Conservation (phyloP, 257 asterid species). For the Nicotiana tomentosiformis region DNA sequence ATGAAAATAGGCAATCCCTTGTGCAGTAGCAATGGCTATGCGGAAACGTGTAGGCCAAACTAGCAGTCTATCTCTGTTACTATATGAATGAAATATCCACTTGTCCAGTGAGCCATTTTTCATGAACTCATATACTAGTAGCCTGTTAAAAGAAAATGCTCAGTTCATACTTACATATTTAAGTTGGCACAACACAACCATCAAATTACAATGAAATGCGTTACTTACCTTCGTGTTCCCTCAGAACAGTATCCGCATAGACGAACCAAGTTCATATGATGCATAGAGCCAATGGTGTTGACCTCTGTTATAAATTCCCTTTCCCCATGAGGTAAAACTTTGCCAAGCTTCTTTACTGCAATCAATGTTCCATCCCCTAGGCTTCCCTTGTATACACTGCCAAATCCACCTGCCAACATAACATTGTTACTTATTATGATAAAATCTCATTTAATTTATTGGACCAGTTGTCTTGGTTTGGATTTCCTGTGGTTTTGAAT, state of each 20-base stretch:
- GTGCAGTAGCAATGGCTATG: constrained; percentile 80
- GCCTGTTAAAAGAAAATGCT: constrained; percentile 37
- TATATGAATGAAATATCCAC: constrained; percentile 69
- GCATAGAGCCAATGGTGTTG: constrained; percentile 88
- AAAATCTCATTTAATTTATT: neutral
- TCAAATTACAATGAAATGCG: neutral
- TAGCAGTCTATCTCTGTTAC: constrained; percentile 32
- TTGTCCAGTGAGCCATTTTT: constrained; percentile 81
- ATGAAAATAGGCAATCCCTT: constrained; percentile 85
- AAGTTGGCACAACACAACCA: neutral
- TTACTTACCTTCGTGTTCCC: constrained; percentile 51
- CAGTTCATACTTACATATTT: neutral
- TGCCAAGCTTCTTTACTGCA: constrained; percentile 85
- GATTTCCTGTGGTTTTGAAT: neutral
- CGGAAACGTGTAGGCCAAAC: constrained; percentile 72
- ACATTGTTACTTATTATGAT: neutral
- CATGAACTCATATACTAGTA: constrained; percentile 89
- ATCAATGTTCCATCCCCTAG: constrained; percentile 63
- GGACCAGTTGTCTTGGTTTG: neutral
- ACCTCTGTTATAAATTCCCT: constrained; percentile 84
- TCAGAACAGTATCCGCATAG: constrained; percentile 84
- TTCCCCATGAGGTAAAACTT: constrained; percentile 79
- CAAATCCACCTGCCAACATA: constrained; percentile 73
- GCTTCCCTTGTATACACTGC: constrained; percentile 77
- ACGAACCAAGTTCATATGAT: constrained; percentile 83